These are phyloP conservation scores for Phycomyces blakesleeanus DNA, from an alignment of 192 early-diverging fungal species.

Conservation along the genomic window DNA sequence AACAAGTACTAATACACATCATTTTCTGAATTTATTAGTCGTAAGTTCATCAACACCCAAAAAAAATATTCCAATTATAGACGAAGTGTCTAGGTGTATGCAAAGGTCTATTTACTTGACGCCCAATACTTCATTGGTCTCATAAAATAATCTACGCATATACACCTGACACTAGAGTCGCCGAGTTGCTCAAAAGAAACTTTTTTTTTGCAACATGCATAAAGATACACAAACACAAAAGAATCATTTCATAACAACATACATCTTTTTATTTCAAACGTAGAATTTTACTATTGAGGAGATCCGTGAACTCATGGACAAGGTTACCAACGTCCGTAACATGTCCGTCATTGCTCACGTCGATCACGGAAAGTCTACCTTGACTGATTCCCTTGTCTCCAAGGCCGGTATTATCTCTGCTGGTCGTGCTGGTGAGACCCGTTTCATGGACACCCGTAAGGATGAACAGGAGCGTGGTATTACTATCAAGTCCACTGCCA, in stretches of 20 bases:
- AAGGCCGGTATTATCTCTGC: conserved; percentile 98
- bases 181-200: no score
- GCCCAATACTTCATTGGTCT: no score
- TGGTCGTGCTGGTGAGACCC: conserved; percentile 91
- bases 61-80: no score
- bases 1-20: no score
- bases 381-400: conserved; percentile 93
- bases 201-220: no score
- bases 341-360: conserved; percentile 99
- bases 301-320: conserved; percentile 44
- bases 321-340: conserved; percentile 93
- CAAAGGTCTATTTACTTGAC: neutral
- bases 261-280: neutral
- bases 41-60: no score
- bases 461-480: conserved; percentile 99
- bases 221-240: no score
- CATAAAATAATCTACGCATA: no score
- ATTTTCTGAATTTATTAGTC: neutral
- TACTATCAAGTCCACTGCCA: conserved; percentile 99
- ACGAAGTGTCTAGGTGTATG: no score
- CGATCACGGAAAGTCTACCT: conserved; percentile 98
- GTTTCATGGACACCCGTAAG: conserved; percentile 94
- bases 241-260: no score
- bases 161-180: no score
- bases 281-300: conserved; percentile 52